Base-by-base conservation (phyloP, 2,329 filamentous ascomycete genomes). In the Pyrenochaeta sp. region DNA sequence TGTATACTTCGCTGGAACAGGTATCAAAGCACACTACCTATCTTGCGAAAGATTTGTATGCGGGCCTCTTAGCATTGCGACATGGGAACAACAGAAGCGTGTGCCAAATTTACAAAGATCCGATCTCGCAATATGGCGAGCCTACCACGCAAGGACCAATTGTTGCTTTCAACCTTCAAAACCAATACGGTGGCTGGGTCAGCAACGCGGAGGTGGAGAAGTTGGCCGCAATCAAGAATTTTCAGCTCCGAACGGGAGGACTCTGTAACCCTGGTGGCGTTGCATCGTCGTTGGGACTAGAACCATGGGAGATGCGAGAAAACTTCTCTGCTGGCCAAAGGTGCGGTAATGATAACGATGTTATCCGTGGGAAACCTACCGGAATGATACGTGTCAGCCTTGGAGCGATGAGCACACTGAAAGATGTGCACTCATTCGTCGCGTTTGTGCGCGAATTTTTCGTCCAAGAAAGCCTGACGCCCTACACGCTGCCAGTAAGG, bases 251-350 rank as follows among this genome's bases (percentile, higher is more conserved):
- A 32, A 97, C 92, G 0, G 95, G 95, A 4, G 90, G 92, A 0
- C 81, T 97, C 1, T 99, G 95, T 77, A 97, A 97, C 66, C 94
- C 95, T 1, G 95, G 93, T 9, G 92, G 92, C 1, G 85, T 96
- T 52, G 89, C 92, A 12, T 81, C 83, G 1, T 85, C 87, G 17
- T 82, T 98, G n/a, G 80, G 81, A 1, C 81, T 97, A 46, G 83
- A 88, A 41, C 87, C 91, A 0, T 90, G 88, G 85, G 92, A 98
- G 69, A 88, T 97, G 83, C 88, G 83, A 63, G 83, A 84, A 53
- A 96, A 97, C 71, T 97, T 95, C 67, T 91, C 90, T 0, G 85
- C 89, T 2, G 95, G 95, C 0, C 87, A 92, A 69, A 85, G 91
- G 33, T 99, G 95, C 73, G 93, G 92, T 6, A 85, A 86, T 48